Conservation (phyloP, 352 stramenopile species). For the Globisporangium splendens region DNA sequence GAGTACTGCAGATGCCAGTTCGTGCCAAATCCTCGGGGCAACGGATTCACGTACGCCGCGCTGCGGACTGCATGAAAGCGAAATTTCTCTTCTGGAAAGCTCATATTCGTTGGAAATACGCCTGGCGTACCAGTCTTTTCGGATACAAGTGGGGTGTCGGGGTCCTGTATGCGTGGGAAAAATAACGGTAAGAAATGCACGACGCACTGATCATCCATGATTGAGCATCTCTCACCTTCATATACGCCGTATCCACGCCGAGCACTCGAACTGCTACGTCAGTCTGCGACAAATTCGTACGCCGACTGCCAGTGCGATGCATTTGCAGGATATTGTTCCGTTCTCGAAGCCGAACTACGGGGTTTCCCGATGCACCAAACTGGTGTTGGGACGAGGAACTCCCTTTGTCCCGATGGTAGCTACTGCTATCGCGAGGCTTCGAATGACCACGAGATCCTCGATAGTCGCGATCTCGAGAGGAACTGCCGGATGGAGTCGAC, state of each 20-base stretch:
- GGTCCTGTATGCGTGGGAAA: constrained; percentile 31
- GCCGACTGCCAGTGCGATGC: constrained; percentile 53
- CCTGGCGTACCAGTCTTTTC: constrained; percentile 70
- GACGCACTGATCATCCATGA: background rate
- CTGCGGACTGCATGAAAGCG: constrained; percentile 68
- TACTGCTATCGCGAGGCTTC: constrained; percentile 31
- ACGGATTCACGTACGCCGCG: constrained; percentile 68
- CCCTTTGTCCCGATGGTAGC: constrained; percentile 14
- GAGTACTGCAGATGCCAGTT: constrained; percentile 86
- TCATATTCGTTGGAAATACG: constrained; percentile 73
- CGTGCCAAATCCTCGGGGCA: constrained; percentile 71
- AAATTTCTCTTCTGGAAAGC: constrained; percentile 80
- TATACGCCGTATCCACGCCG: constrained; percentile 64
- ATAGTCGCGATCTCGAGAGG: constrained; percentile 18
- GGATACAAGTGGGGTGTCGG: constrained; percentile 57
- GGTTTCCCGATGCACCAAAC: constrained; percentile 46
- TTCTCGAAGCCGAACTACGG: constrained; percentile 52
- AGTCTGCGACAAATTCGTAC: constrained; percentile 36
- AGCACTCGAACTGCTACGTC: constrained; percentile 59
- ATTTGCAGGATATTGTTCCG: constrained; percentile 74
- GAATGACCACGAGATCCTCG: constrained; percentile 35
- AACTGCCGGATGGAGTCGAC: constrained; percentile 23
- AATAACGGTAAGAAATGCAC: background rate
- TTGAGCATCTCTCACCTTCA: constrained; percentile 42
- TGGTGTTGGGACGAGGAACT: constrained; percentile 27